These are phyloP conservation scores for Backusella sp. DNA, from an alignment of 192 early-diverging fungal genomes.

Conservation along the genomic window DNA sequence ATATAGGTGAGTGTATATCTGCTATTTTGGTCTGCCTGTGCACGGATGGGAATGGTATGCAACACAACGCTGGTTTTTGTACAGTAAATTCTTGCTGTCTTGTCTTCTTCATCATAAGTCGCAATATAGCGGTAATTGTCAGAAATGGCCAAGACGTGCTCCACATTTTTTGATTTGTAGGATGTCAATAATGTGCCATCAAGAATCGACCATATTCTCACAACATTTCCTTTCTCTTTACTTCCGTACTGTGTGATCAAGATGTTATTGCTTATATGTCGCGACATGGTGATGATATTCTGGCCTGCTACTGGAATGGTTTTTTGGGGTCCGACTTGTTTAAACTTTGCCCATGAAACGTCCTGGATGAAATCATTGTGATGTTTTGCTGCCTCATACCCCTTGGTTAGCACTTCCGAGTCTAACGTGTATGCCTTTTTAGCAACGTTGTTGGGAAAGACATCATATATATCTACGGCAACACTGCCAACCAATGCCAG, in stretches of 20 bases:
- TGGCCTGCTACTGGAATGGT: background rate
- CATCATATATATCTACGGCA: background rate
- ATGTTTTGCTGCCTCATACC: background rate
- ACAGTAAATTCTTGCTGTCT: background rate
- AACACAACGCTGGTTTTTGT: background rate
- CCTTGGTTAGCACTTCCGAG: background rate
- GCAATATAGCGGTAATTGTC: constrained; percentile 1
- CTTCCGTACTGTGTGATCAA: background rate
- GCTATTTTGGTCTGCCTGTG: background rate
- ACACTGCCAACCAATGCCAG: background rate
- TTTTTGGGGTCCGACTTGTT: background rate
- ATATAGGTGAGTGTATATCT: background rate
- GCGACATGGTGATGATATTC: background rate
- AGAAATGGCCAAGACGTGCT: constrained; percentile 9
- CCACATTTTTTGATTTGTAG: background rate
- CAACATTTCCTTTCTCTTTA: background rate
- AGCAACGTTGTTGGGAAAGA: background rate
- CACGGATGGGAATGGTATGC: background rate
- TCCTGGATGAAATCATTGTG: background rate
- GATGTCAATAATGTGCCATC: constrained; percentile 1
- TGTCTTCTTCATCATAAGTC: background rate
- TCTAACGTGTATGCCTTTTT: background rate
- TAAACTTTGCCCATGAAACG: background rate
- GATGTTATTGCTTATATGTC: background rate
- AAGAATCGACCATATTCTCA: constrained; percentile 10